These are phyloP conservation scores for Sclerotiophoma versabilis DNA, from an alignment of 2,329 filamentous ascomycete genomes.

Conservation along the genomic window DNA sequence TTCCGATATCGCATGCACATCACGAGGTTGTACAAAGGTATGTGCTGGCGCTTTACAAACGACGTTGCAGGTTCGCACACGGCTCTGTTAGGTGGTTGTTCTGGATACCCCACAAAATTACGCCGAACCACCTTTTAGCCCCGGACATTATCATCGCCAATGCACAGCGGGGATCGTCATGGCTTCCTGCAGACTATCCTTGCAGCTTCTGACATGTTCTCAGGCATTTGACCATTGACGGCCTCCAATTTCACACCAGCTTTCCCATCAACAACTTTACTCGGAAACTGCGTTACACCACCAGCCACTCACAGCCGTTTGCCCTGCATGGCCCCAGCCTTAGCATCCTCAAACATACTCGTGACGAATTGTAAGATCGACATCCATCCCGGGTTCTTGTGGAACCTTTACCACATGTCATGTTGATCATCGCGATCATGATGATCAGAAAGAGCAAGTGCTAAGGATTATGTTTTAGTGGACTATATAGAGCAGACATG, in stretches of 20 bases:
- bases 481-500: conserved; percentile 44
- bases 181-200: conserved; percentile 9
- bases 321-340: conserved; percentile 21
- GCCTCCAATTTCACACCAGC: conserved; percentile 1
- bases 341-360: conserved; percentile 25
- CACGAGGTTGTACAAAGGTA: conserved; percentile 3
- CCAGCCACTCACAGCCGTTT: conserved; percentile 14
- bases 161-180: conserved; percentile 20
- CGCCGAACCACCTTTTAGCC: conserved; percentile 10
- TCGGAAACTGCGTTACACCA: conserved; percentile 20
- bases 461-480: conserved; percentile 35
- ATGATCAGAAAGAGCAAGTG: conserved; percentile 29
- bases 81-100: conserved; percentile 11
- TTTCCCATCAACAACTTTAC: conserved; percentile 12
- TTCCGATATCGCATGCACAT: neutral
- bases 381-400: conserved; percentile 20
- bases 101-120: conserved; percentile 17
- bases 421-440: conserved; percentile 9
- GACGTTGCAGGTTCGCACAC: conserved; percentile 3
- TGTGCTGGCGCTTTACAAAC: neutral
- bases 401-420: conserved; percentile 20
- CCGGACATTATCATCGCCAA: conserved; percentile 4
- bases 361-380: conserved; percentile 43
- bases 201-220: conserved; percentile 15
- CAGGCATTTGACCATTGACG: conserved; percentile 10